Percentiles rank a stretch among this genome's conserved stretches.
These are phyloP conservation scores for Camelina hispida DNA, from an alignment of 345 rosid species.

Conservation along the genomic window DNA sequence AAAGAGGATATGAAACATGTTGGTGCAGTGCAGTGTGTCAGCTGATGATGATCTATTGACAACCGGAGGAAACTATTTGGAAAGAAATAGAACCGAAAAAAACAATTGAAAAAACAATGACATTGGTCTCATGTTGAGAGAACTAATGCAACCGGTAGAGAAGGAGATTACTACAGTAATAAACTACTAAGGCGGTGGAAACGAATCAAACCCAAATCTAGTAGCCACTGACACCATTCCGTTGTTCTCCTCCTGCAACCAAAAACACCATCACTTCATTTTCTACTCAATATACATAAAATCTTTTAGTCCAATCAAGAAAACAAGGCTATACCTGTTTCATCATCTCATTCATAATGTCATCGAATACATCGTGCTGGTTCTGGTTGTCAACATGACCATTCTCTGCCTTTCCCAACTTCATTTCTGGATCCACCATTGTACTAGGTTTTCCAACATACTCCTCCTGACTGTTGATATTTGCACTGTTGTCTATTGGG, in stretches of 20 bases:
- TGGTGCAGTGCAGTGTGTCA: slow-evolving; percentile 30
- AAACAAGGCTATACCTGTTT: slow-evolving; percentile 57
- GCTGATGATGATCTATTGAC: slow-evolving; percentile 30
- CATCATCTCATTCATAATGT: slow-evolving; percentile 65
- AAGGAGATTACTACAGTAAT: background rate
- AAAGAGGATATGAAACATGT: slow-evolving; percentile 18
- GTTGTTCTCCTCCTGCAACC: slow-evolving; percentile 41
- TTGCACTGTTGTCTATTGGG: slow-evolving; percentile 37
- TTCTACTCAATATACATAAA: slow-evolving; percentile 3
- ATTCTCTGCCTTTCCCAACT: slow-evolving; percentile 54
- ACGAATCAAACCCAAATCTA: slow-evolving; percentile 46
- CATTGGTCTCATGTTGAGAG: background rate
- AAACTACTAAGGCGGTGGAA: slow-evolving; percentile 37
- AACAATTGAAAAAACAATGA: background rate
- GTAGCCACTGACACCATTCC: slow-evolving; percentile 41
- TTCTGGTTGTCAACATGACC: slow-evolving; percentile 51
- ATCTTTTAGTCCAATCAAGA: background rate
- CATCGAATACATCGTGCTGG: slow-evolving; percentile 65
- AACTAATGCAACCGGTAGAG: background rate
- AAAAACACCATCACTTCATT: slow-evolving; percentile 17
- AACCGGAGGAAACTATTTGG: slow-evolving; percentile 23
- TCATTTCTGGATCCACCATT: slow-evolving; percentile 47
- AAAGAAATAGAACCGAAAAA: background rate
- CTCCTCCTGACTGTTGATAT: slow-evolving; percentile 33
- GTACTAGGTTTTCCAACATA: slow-evolving; percentile 48